A percentile compares a stretch with the other conserved stretches of the same genome.
Evolutionary conservation across 1,284 basidiomycete genomes (phyloP).

Genomic region (Fomitopsis pinicola): DNA sequence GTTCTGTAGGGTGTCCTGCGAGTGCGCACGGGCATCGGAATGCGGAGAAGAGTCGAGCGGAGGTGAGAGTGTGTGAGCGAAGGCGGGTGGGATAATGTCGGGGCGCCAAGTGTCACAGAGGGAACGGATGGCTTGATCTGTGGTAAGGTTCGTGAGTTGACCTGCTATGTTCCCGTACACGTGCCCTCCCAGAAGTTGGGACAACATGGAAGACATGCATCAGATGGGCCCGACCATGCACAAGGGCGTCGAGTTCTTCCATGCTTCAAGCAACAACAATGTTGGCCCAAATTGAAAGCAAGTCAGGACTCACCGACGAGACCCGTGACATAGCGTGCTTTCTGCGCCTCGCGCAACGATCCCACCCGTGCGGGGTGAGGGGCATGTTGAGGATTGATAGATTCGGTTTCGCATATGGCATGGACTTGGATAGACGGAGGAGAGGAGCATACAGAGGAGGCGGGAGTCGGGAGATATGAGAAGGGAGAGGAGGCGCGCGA

Average conservation of each 20-base stretch:
- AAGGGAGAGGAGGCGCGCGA: conserved; percentile 40
- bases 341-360: conserved; percentile 43
- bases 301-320: conserved; percentile 58
- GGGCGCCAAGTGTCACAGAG: conserved; percentile 72
- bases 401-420: conserved; percentile 35
- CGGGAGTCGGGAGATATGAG: conserved; percentile 55
- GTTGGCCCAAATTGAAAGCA: neutral
- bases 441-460: conserved; percentile 48
- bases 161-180: neutral
- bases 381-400: conserved; percentile 25
- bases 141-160: neutral
- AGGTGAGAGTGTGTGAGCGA: conserved; percentile 20
- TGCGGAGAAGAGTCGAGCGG: neutral
- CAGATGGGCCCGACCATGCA: neutral
- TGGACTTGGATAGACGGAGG: conserved; percentile 28
- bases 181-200: neutral
- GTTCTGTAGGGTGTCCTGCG: conserved; percentile 16
- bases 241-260: neutral
- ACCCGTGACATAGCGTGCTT: conserved; percentile 58
- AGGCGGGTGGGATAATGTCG: conserved; percentile 62
- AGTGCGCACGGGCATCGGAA: conserved; percentile 11
- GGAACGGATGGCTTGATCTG: conserved; percentile 74
- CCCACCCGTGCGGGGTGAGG: conserved; percentile 30
- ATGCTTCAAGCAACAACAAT: neutral
- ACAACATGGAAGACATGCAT: neutral